A percentile compares a stretch with the other conserved stretches of the same genome.
Evolutionary conservation across 2,329 filamentous ascomycete genomes (phyloP).

Genomic region (Colletotrichum camelliae): DNA sequence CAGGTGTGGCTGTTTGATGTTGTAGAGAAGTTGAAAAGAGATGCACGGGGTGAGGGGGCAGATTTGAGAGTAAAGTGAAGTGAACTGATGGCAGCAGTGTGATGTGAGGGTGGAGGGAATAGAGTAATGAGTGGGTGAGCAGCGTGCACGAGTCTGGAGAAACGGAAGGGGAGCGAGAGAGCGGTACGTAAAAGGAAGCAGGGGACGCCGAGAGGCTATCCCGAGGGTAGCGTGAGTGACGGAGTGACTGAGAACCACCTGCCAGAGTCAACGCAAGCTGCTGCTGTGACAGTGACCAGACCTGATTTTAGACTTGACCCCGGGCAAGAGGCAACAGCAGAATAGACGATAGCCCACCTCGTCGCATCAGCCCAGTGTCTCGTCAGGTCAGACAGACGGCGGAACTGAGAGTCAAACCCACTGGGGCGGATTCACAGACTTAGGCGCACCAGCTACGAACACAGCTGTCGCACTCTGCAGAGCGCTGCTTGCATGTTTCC

Average conservation of each 20-base stretch:
- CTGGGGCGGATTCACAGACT: not conserved
- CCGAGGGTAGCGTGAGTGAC: not conserved
- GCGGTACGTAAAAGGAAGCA: constrained; percentile 16
- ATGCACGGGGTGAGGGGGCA: not conserved
- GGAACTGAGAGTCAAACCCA: not conserved
- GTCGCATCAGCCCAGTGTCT: not conserved
- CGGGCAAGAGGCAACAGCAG: not conserved
- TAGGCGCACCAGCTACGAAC: not conserved
- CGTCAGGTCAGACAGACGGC: not conserved
- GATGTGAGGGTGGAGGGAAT: constrained; percentile 13
- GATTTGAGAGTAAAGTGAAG: not conserved
- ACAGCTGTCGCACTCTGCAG: not conserved
- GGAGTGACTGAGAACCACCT: not conserved
- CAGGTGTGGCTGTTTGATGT: not conserved
- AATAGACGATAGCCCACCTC: not conserved
- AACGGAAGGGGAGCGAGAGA: not conserved
- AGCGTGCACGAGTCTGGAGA: not conserved
- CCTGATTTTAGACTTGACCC: not conserved
- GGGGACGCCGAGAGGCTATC: constrained; percentile 5
- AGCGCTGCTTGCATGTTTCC: not conserved
- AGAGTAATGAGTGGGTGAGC: constrained; percentile 12
- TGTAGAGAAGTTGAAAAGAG: not conserved
- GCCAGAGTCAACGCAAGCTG: not conserved
- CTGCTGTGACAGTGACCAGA: not conserved
- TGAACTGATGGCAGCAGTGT: not conserved